A percentile compares a stretch with the other conserved stretches of the same genome.
Evolutionary conservation across 352 stramenopile species (phyloP).

Genomic region (Phytophthora syringae): DNA sequence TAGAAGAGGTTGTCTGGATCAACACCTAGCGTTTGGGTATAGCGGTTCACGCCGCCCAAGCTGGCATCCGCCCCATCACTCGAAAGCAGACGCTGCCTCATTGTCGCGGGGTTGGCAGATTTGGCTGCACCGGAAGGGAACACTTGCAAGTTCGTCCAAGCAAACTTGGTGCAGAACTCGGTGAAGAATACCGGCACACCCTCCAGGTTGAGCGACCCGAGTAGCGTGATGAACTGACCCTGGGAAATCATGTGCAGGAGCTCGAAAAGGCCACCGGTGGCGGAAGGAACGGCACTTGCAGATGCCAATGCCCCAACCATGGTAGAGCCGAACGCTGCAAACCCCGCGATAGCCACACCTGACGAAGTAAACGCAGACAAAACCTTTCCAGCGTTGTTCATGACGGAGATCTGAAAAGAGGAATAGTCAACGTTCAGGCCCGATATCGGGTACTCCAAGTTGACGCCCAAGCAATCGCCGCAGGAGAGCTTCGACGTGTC

Average conservation of each 20-base stretch:
- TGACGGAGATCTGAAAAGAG: slow-evolving; percentile 44
- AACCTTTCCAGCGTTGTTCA: slow-evolving; percentile 49
- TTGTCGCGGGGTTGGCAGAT: not conserved
- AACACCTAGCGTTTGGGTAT: slow-evolving; percentile 45
- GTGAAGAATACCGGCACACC: slow-evolving; percentile 51
- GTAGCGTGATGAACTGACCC: slow-evolving; percentile 60
- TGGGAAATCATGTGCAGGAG: slow-evolving; percentile 46
- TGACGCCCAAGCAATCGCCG: slow-evolving; percentile 50
- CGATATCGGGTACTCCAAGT: slow-evolving; percentile 50
- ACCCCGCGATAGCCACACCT: slow-evolving; percentile 39
- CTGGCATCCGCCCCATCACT: slow-evolving; percentile 15
- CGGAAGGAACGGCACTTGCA: slow-evolving; percentile 8
- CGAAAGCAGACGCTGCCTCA: slow-evolving; percentile 14
- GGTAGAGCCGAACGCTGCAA: slow-evolving; percentile 28
- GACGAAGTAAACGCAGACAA: slow-evolving; percentile 33
- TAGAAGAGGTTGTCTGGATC: slow-evolving; percentile 53
- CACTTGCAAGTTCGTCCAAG: slow-evolving; percentile 64
- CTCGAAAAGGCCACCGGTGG: slow-evolving; percentile 38
- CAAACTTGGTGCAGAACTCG: slow-evolving; percentile 53
- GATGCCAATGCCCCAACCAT: slow-evolving; percentile 14
- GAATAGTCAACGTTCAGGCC: slow-evolving; percentile 37
- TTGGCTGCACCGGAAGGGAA: slow-evolving; percentile 26
- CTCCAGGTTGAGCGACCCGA: slow-evolving; percentile 49
- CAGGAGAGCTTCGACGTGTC: slow-evolving; percentile 35
- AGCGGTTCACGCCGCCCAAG: slow-evolving; percentile 45